Base-by-base conservation (phyloP, 768 basidiomycete species). In the Mycena metata region DNA sequence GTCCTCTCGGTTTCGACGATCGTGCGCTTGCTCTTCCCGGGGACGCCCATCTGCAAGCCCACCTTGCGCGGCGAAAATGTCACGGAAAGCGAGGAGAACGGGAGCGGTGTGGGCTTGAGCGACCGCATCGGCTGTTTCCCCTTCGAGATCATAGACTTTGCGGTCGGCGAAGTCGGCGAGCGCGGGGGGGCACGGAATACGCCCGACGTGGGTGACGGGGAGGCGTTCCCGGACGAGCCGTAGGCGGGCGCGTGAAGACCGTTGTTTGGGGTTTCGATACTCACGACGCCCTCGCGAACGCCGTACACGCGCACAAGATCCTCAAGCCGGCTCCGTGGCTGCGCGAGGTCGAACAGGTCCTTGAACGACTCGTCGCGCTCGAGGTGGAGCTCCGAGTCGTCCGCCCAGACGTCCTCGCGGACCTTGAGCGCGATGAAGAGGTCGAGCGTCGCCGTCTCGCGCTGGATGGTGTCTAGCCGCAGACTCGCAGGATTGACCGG, bases 341-440 rank as follows among this genome's bases (percentile, higher is more conserved):
- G 91, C 71, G 83, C 85, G 60, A 91, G 85, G 69, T 92, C 91
- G 75, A 95, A 95, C 26, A 95, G 79, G 73, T 95, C 94, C 66
- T 88, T 89, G 82, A 91, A 95, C 12, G 86, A 84, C 76, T 94
- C 93, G 60, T 91, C 89, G 15, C 90, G 83, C 73, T 91, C 90
- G 52, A 93, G 86, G 72, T 95, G 92, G 24, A 95, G 83, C 75
- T 89, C 88, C 2, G 86, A 84, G 54, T 93, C 91, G 78, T 94
- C 93, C 45, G 84, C 81, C 83, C 90, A 90, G 49, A 94, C 85
- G 78, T 95, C 94, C 75, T 95, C 91, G 23, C 87, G 88, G 59
- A 92, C 90, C 78, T 92, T 92, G 74, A 95, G 86, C 4, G 89
- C 88, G 54, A 96, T 91, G 83, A 92, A 95, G 65, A 85, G 84